Evolutionary conservation across 1,139 yeast species (phyloP).

Genomic region (Geotrichum macrosporum): DNA sequence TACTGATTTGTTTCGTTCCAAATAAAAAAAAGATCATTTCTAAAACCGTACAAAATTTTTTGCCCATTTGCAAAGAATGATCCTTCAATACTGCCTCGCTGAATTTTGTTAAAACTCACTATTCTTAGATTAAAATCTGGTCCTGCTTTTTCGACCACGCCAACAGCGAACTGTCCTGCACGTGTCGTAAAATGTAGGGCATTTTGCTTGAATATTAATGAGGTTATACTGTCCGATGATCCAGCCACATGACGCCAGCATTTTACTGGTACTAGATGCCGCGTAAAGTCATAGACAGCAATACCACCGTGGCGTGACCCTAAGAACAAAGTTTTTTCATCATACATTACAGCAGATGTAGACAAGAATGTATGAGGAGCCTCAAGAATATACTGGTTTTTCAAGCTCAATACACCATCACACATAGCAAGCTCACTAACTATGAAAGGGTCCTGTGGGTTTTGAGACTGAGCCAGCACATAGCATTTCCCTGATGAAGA

Average conservation of each 20-base stretch:
- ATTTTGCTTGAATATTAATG: slow-evolving; percentile 14
- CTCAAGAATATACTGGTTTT: slow-evolving; percentile 16
- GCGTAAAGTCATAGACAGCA: slow-evolving; percentile 47
- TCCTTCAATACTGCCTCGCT: slow-evolving; percentile 80
- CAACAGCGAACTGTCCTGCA: slow-evolving; percentile 30
- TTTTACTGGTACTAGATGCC: slow-evolving; percentile 30
- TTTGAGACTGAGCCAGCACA: slow-evolving; percentile 61
- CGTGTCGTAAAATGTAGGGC: slow-evolving; percentile 31
- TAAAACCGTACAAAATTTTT: slow-evolving; percentile 76
- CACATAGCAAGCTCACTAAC: slow-evolving; percentile 39
- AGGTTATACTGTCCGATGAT: slow-evolving; percentile 21
- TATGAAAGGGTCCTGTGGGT: slow-evolving; percentile 55
- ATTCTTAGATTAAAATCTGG: slow-evolving; percentile 34
- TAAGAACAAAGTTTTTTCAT: slow-evolving; percentile 44
- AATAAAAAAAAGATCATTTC: slow-evolving; percentile 68
- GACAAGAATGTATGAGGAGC: slow-evolving; percentile 49
- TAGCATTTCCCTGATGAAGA: slow-evolving; percentile 34
- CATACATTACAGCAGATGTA: slow-evolving; percentile 50
- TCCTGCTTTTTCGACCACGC: neutral
- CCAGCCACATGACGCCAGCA: slow-evolving; percentile 45
- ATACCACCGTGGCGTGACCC: slow-evolving; percentile 73
- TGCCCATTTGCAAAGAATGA: slow-evolving; percentile 43
- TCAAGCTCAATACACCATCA: slow-evolving; percentile 4
- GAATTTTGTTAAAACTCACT: slow-evolving; percentile 57
- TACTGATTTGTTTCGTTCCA: slow-evolving; percentile 79